These are phyloP conservation scores for Cladobotryum mycophilum DNA, from an alignment of 2,329 filamentous ascomycete species.

Conservation along the genomic window DNA sequence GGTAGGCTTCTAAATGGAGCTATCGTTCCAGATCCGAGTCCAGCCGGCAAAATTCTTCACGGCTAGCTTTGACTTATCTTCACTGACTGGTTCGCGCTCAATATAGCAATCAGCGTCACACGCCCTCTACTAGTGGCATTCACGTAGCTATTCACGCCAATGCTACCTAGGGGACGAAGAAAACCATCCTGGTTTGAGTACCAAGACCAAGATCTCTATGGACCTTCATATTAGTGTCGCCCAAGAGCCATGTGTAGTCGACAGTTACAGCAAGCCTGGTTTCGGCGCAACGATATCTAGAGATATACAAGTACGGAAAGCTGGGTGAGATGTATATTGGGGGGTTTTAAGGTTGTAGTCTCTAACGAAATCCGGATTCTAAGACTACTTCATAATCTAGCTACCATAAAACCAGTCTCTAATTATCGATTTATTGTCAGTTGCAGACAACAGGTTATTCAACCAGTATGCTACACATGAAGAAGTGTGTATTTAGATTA, in stretches of 20 bases:
- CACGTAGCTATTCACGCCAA: background rate
- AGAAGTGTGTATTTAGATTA: no score
- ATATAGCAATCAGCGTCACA: background rate
- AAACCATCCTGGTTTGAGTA: background rate
- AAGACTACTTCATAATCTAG: no score
- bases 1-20: background rate
- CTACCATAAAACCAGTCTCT: no score
- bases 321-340: no score
- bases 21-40: background rate
- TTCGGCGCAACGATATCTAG: background rate
- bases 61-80: background rate
- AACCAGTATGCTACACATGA: no score
- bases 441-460: no score
- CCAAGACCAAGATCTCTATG: background rate
- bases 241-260: background rate
- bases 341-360: no score
- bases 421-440: no score
- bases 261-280: background rate
- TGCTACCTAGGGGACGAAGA: background rate
- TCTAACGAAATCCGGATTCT: no score
- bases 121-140: background rate
- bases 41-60: background rate
- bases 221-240: background rate
- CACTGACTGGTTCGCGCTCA: background rate
- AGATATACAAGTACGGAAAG: no score